Percentiles rank a stretch among this genome's conserved stretches.
Evolutionary conservation across 768 basidiomycete genomes (phyloP).

Genomic region (Serendipita sp.): DNA sequence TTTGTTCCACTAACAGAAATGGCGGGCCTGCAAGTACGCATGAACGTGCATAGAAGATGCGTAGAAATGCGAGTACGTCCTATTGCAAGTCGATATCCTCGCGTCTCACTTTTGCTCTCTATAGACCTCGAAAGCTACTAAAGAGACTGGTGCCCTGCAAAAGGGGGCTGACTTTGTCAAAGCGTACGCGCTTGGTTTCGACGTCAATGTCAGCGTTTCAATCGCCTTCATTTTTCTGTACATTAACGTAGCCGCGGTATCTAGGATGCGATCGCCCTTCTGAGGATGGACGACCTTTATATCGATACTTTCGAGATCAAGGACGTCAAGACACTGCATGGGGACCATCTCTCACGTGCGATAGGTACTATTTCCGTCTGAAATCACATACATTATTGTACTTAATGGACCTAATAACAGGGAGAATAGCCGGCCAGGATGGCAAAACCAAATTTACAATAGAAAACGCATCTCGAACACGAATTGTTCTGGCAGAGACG

Average conservation of each 20-base stretch:
- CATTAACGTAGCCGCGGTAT: not conserved
- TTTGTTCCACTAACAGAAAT: slow-evolving; percentile 94
- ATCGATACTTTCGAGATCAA: slow-evolving; percentile 98
- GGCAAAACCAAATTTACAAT: slow-evolving; percentile 99
- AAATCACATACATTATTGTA: not conserved
- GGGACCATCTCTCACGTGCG: slow-evolving; percentile 94
- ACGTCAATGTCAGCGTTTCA: slow-evolving; percentile 59
- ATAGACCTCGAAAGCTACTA: slow-evolving; percentile 88
- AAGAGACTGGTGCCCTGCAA: slow-evolving; percentile 82
- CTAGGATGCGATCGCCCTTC: slow-evolving; percentile 87
- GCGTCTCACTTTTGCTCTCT: not conserved
- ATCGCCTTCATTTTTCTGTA: not conserved
- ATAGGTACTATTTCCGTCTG: slow-evolving; percentile 41
- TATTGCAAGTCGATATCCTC: not conserved
- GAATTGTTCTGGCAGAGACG: slow-evolving; percentile 98
- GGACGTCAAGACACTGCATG: slow-evolving; percentile 94
- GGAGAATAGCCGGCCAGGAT: slow-evolving; percentile 95
- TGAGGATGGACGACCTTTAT: slow-evolving; percentile 91
- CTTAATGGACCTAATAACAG: slow-evolving; percentile 22
- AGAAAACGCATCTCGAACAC: slow-evolving; percentile 89
- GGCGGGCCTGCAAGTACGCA: slow-evolving; percentile 84
- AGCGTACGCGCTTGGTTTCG: slow-evolving; percentile 87
- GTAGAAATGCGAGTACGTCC: slow-evolving; percentile 80
- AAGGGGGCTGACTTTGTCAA: slow-evolving; percentile 96
- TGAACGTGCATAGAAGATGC: slow-evolving; percentile 80